phyloP scores from a whole-genome alignment of 768 basidiomycete species.

The Pisolithus microcarpus region DNA sequence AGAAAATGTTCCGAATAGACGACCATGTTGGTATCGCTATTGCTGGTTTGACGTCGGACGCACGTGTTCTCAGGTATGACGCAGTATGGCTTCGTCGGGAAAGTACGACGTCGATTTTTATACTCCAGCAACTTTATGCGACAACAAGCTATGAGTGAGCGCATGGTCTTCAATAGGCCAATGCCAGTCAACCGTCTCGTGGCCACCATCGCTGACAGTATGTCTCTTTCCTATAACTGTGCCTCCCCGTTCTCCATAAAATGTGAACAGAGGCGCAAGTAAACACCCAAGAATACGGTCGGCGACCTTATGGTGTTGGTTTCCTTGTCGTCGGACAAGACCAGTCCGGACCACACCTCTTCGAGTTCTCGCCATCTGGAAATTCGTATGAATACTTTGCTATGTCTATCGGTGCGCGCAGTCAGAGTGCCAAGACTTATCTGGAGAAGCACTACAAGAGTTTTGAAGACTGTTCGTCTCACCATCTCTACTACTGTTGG shows the following conservation, averaged over 20 bases:
- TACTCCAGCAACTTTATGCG: conserved; percentile 91
- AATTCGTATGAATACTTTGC: conserved; percentile 97
- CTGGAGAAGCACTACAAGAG: conserved; percentile 89
- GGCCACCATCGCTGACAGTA: conserved; percentile 90
- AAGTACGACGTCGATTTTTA: conserved; percentile 1
- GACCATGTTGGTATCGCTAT: conserved; percentile 99
- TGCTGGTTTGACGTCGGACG: conserved; percentile 97
- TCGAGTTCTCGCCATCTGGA: conserved; percentile 96
- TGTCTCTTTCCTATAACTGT: conserved; percentile 26
- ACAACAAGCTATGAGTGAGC: conserved; percentile 92
- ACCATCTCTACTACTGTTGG: background rate
- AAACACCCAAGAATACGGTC: conserved; percentile 97
- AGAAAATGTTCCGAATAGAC: conserved; percentile 99
- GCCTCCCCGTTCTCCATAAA: conserved; percentile 1
- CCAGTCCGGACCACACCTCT: conserved; percentile 94
- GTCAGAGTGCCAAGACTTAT: conserved; percentile 98
- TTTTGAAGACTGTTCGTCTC: conserved; percentile 73
- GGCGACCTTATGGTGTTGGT: conserved; percentile 95
- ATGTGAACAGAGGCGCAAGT: conserved; percentile 79
- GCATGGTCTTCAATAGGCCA: conserved; percentile 93
- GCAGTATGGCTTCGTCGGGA: background rate
- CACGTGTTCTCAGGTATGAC: conserved; percentile 83
- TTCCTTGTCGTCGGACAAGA: conserved; percentile 97
- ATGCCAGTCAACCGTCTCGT: conserved; percentile 93
- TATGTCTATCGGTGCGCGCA: conserved; percentile 96